phyloP scores from a whole-genome alignment of 192 early-diverging fungal genomes.

The Phlyctochytrium bullatum region DNA sequence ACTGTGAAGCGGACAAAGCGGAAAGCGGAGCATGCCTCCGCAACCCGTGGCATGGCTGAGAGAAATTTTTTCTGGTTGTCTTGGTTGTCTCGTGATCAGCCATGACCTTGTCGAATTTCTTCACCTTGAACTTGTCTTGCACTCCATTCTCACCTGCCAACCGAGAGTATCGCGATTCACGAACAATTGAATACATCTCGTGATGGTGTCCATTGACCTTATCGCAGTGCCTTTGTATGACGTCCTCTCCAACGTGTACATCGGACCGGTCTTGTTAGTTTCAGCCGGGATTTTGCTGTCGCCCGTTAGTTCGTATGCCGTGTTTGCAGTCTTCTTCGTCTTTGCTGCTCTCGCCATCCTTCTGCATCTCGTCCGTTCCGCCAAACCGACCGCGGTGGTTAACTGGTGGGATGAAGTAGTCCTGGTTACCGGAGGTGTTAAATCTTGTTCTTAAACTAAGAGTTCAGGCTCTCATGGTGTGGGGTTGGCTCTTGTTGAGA shows the following conservation, averaged over 20 bases:
- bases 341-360: conserved; percentile 15
- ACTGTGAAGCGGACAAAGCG: no score
- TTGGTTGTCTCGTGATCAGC: no score
- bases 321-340: conserved; percentile 5
- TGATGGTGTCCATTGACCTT: no score
- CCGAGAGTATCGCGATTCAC: no score
- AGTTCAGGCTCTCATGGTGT: conserved; percentile 48
- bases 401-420: conserved; percentile 63
- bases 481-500: conserved; percentile 48
- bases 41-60: no score
- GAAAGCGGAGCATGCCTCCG: no score
- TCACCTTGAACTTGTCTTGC: no score
- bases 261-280: conserved; percentile 13
- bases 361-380: not conserved
- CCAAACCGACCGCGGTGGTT: conserved; percentile 6
- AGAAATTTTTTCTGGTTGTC: no score
- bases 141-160: no score
- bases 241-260: conserved; percentile 13
- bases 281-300: not conserved
- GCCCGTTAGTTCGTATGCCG: conserved; percentile 7
- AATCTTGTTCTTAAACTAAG: not conserved
- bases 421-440: conserved; percentile 63
- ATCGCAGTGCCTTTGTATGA: conserved; percentile 17
- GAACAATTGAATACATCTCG: no score
- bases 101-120: no score